A percentile compares a stretch with the other conserved stretches of the same genome.
Evolutionary conservation across 2,329 filamentous ascomycete genomes (phyloP).

Genomic region (Fusarium nematophilum): DNA sequence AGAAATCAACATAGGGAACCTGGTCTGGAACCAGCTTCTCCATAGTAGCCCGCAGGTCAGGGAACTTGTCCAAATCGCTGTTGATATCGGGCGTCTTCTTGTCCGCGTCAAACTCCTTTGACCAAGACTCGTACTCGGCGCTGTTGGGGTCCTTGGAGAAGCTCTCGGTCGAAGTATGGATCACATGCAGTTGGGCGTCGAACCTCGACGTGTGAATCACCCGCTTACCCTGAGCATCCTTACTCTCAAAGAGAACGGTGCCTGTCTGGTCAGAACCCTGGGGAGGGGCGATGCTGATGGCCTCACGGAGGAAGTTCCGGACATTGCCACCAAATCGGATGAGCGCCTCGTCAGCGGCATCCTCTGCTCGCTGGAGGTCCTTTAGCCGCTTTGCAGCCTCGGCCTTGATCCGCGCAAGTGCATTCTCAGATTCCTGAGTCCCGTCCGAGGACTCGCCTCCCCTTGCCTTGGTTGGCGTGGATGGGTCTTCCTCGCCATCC

Average conservation of each 20-base stretch:
- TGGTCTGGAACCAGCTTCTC: constrained; percentile 94
- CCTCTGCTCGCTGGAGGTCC: constrained; percentile 91
- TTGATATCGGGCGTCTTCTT: constrained; percentile 87
- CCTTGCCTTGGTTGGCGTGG: constrained; percentile 59
- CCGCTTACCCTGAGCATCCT: constrained; percentile 87
- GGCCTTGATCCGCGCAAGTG: constrained; percentile 79
- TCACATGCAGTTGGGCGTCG: constrained; percentile 94
- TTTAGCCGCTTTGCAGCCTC: constrained; percentile 87
- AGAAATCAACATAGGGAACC: constrained; percentile 91
- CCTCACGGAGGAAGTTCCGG: constrained; percentile 88
- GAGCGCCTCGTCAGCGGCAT: constrained; percentile 94
- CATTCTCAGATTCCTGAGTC: constrained; percentile 64
- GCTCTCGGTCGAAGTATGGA: constrained; percentile 85
- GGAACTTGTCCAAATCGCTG: constrained; percentile 84
- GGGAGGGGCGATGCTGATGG: constrained; percentile 87
- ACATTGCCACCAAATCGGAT: constrained; percentile 92
- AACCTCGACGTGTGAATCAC: constrained; percentile 95
- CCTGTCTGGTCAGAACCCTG: constrained; percentile 62
- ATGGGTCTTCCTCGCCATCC: constrained; percentile 52
- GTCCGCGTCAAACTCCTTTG: constrained; percentile 80
- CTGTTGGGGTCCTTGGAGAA: constrained; percentile 85
- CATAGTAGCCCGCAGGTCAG: constrained; percentile 88
- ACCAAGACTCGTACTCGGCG: constrained; percentile 80
- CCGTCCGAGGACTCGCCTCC: constrained; percentile 55
- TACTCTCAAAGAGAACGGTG: constrained; percentile 90